phyloP scores from a whole-genome alignment of 192 early-diverging fungal genomes.

The Coemansia furcata region DNA sequence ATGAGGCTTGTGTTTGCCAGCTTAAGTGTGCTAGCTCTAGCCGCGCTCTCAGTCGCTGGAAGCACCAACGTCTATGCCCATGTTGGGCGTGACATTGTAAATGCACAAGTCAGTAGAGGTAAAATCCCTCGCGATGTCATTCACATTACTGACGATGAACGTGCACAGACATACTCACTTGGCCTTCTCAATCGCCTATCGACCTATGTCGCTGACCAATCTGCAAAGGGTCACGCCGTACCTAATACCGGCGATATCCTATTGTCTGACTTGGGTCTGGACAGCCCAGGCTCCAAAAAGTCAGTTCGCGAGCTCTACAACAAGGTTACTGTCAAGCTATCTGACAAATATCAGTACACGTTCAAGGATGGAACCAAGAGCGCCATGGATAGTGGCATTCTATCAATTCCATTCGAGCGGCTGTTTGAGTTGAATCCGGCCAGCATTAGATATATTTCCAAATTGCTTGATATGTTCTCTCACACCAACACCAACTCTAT shows the following conservation, averaged over 20 bases:
- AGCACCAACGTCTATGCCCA: background rate
- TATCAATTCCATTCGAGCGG: slow-evolving; percentile 33
- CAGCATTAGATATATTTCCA: slow-evolving; percentile 30
- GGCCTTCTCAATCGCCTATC: slow-evolving; percentile 15
- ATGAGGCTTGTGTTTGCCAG: background rate
- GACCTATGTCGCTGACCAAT: slow-evolving; percentile 2
- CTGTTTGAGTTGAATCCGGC: slow-evolving; percentile 23
- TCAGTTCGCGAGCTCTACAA: slow-evolving; percentile 14
- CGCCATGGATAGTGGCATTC: slow-evolving; percentile 1
- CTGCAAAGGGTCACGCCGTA: background rate
- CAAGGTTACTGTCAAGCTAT: slow-evolving; percentile 9
- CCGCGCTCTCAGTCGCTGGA: background rate
- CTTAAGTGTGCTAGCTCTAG: background rate
- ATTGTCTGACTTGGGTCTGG: slow-evolving; percentile 19
- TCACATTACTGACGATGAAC: background rate
- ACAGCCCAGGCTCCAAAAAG: slow-evolving; percentile 8
- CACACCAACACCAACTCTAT: background rate
- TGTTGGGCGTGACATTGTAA: background rate
- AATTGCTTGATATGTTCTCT: slow-evolving; percentile 15
- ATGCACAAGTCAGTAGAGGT: background rate
- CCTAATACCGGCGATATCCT: slow-evolving; percentile 7
- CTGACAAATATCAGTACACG: slow-evolving; percentile 11
- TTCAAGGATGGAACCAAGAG: background rate
- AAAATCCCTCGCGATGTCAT: background rate
- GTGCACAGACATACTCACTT: slow-evolving; percentile 12